Base-by-base conservation (phyloP, 441 rosid species). In the Melastoma candidum region DNA sequence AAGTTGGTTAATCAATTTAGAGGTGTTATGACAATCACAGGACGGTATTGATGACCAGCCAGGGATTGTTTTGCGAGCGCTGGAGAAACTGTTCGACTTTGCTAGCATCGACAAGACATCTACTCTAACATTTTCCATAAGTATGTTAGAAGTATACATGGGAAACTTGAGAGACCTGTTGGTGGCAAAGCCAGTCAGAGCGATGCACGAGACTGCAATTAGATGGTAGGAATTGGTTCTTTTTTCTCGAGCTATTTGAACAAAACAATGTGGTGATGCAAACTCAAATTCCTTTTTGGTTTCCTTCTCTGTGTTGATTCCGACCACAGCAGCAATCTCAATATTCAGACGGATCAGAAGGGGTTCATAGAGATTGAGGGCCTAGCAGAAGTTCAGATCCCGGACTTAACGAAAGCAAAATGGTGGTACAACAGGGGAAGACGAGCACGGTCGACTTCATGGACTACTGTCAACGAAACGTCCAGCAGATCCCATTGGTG, bases 401-500 rank as follows among this genome's bases (percentile, higher is more conserved):
- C 72, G 0, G 84, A 86, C 65, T 53, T 66, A 43, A 57, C 80
- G 60, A 84, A 79, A 63, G 95, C 92, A 26, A 75, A 71, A 71
- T 82, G 80, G 83, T 90, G 95, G 95, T 86, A 86, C 67, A 63
- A 67, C 51, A 83, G 75, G 72, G 95, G 95, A 29, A 81, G 79
- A 67, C 73, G 83, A 46, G 75, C 78, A 47, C 66, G 97, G 63
- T 77, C 92, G 25, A 90, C 95, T 52, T 82, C 95, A 3, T 86
- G 89, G 79, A 87, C 97, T 26, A 81, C 74, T 47, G 97, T 90
- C 60, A 90, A 90, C 1, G 97, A 90, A 69, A 72, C 79, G 61
- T 90, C 97, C 1, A 90, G 95, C 77, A 79, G 95, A 71, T 87
- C 95, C 57, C 97, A 87, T 76, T 83, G 95, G 97, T 90, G 78